Evolutionary conservation across 1,284 basidiomycete species (phyloP).

Genomic region (Sanghuangporus sanghuang): DNA sequence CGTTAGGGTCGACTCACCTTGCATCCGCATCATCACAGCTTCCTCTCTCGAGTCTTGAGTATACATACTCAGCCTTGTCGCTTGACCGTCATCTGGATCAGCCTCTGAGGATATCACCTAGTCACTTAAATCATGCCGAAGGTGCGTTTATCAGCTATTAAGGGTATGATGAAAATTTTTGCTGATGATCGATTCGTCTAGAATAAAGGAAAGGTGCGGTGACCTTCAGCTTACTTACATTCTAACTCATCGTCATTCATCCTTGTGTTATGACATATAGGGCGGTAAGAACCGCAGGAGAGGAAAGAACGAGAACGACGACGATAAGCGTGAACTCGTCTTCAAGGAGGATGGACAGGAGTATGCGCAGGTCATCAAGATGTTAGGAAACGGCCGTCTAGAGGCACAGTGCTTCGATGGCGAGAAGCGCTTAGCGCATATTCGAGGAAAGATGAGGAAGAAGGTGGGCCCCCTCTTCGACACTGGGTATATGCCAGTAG

Average conservation of each 20-base stretch:
- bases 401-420: conserved; percentile 99
- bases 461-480: conserved; percentile 61
- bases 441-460: conserved; percentile 98
- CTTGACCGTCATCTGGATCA: not conserved
- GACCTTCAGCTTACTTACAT: not conserved
- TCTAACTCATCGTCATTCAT: not conserved
- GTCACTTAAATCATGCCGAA: conserved; percentile 46
- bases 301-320: conserved; percentile 99
- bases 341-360: conserved; percentile 99
- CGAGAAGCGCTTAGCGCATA: conserved; percentile 96
- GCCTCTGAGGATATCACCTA: not conserved
- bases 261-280: conserved; percentile 36
- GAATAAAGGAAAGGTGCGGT: conserved; percentile 78
- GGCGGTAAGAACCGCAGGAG: conserved; percentile 99
- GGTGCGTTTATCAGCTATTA: conserved; percentile 30
- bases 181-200: conserved; percentile 27
- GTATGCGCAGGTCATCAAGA: conserved; percentile 97
- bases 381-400: conserved; percentile 97
- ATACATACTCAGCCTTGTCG: not conserved
- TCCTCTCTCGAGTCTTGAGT: not conserved
- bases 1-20: not conserved
- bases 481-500: not conserved
- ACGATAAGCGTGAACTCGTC: conserved; percentile 97
- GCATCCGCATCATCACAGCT: not conserved
- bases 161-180: conserved; percentile 13